Base-by-base conservation (phyloP, 1,139 yeast species). In the Scheffersomyces lignicola region DNA sequence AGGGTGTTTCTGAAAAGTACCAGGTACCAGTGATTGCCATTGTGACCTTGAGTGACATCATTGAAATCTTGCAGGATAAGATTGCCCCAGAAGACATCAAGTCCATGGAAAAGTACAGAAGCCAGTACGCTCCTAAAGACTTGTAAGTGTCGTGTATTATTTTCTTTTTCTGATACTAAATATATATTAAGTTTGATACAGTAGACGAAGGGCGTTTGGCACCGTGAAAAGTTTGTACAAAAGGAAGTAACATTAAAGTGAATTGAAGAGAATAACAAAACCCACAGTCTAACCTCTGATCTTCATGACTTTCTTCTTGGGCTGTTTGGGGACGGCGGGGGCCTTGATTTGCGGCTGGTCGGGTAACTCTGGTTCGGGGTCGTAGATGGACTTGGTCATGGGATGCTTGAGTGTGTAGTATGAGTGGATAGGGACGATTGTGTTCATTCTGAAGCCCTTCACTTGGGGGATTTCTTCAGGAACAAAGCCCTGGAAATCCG, bases 11-110 rank as follows among this genome's bases (percentile, higher is more conserved):
- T 36, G 69, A 79, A 53, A 77, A 73, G 52, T 83, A 83, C 56
- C 73, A 74, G 25, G 85, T 90, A 39, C 97, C 97, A 3, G 96
- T 92, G 16, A 59, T 84, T 41, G 80, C 87, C 36, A 90, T 92
- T 50, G 89, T 90, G 31, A 72, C 80, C 31, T 74, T 92, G 56
- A 69, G 75, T 36, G 92, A 90, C 56, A 83, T 92, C 47, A 76
- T 89, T 44, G 61, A 66, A 29, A 81, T 80, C 51, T 70, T 89
- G 54, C 56, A 60, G 22, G 74, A 69, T 36, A 75, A 72, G 55
- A 67, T 84, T 45, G 62, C 78, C 15, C 62, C 69, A 7, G 78
- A 75, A 47, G 76, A 80, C 59, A 63, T 77, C 45, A 67, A 59
- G 21, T 65, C 75, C 37, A 78, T 85, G 49, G 70, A 77, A 48